Percentiles rank a stretch among this genome's conserved stretches.
phyloP scores from a whole-genome alignment of 2,329 filamentous ascomycete genomes.

The Xylaria polymorpha region DNA sequence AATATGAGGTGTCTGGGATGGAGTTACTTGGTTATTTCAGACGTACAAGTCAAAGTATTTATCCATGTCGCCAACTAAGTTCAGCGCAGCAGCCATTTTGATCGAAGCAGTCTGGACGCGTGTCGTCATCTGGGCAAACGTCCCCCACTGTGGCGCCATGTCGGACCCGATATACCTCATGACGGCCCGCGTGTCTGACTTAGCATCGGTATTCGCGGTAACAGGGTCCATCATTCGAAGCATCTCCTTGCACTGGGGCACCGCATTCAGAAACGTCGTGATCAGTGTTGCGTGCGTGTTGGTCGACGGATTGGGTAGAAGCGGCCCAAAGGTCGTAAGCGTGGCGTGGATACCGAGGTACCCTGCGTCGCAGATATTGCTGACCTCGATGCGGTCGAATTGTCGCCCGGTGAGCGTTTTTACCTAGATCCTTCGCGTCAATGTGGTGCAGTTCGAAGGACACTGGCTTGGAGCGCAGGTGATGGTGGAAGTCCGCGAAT shows the following conservation, averaged over 20 bases:
- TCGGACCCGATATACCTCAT: not conserved
- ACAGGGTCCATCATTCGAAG: not conserved
- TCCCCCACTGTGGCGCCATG: not conserved
- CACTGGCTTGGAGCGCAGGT: not conserved
- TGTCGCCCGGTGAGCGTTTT: not conserved
- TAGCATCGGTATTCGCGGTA: no score
- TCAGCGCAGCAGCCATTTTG: not conserved
- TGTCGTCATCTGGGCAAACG: not conserved
- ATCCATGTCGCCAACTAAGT: slow-evolving; percentile 28
- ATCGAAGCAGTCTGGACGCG: not conserved
- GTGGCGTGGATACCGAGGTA: slow-evolving; percentile 21
- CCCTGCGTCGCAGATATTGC: slow-evolving; percentile 22
- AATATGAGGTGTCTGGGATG: not conserved
- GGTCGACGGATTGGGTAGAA: not conserved
- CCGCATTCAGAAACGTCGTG: slow-evolving; percentile 29
- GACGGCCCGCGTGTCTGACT: not conserved
- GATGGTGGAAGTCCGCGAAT: slow-evolving; percentile 9
- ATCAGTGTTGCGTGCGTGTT: slow-evolving; percentile 27
- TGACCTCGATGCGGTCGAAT: slow-evolving; percentile 23
- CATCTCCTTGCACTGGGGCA: slow-evolving; percentile 1
- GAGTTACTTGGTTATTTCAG: not conserved
- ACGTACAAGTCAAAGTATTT: slow-evolving; percentile 30
- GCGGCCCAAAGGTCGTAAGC: slow-evolving; percentile 15
- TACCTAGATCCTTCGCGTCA: slow-evolving; percentile 5
- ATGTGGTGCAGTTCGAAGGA: slow-evolving; percentile 19